These are phyloP conservation scores for Cinchona pubescens DNA, from an alignment of 257 asterid genomes.

Conservation along the genomic window DNA sequence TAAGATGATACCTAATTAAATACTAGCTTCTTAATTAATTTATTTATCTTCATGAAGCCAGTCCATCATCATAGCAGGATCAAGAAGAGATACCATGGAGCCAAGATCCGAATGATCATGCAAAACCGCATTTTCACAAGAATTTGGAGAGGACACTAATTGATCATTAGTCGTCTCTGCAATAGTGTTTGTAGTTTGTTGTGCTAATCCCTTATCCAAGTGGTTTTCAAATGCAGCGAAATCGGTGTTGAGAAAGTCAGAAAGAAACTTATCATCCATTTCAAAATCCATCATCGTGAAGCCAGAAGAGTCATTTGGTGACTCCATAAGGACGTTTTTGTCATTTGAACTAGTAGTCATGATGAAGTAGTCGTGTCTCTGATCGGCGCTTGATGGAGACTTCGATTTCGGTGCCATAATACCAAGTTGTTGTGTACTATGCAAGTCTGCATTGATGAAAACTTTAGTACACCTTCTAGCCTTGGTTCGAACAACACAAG, in stretches of 20 bases:
- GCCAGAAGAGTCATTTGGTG: background rate
- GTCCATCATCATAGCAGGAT: slow-evolving; percentile 1
- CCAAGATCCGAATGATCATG: background rate
- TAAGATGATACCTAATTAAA: too few relatives aligned
- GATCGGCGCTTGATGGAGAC: background rate
- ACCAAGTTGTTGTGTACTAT: slow-evolving; percentile 1
- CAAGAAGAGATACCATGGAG: slow-evolving; percentile 1
- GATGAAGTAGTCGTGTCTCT: background rate
- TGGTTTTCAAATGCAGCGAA: background rate
- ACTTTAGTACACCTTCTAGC: slow-evolving; percentile 14
- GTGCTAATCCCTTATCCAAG: background rate
- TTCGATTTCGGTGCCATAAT: background rate
- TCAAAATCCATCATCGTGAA: slow-evolving; percentile 5
- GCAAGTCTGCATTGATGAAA: slow-evolving; percentile 3
- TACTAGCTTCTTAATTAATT: background rate
- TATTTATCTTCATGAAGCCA: slow-evolving; percentile 7
- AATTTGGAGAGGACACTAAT: background rate
- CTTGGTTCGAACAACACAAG: slow-evolving; percentile 18
- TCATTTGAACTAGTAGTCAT: background rate
- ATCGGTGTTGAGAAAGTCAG: background rate
- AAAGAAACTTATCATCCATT: slow-evolving; percentile 4
- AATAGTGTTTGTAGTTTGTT: background rate
- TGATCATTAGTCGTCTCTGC: background rate
- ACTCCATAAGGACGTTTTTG: background rate
- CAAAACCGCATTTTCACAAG: background rate